Evolutionary conservation across 2,329 filamentous ascomycete genomes (phyloP).

Genomic region (Monosporascus ibericus): DNA sequence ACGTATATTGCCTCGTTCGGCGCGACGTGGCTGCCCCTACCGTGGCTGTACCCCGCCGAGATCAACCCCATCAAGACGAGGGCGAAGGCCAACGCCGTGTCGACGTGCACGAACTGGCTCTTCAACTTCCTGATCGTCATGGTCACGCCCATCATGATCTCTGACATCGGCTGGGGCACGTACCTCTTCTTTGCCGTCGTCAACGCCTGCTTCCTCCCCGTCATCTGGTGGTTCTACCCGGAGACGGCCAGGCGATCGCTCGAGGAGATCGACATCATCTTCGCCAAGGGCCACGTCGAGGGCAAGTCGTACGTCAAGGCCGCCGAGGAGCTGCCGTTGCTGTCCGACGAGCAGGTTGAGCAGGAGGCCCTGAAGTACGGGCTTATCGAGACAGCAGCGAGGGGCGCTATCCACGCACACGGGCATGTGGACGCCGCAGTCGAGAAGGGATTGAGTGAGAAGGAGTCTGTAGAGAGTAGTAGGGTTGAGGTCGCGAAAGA

Average conservation of each 20-base stretch:
- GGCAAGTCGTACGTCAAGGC: conserved; percentile 55
- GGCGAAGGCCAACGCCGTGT: conserved; percentile 44
- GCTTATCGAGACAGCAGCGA: conserved; percentile 23
- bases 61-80: conserved; percentile 45
- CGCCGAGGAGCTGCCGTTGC: conserved; percentile 48
- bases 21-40: conserved; percentile 57
- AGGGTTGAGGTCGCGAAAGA: background rate
- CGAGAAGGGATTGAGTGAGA: background rate
- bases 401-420: conserved; percentile 7
- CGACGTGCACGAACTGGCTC: conserved; percentile 44
- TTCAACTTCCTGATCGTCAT: conserved; percentile 47
- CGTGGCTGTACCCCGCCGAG: conserved; percentile 53
- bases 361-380: conserved; percentile 34
- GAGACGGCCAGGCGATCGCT: conserved; percentile 43
- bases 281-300: conserved; percentile 53
- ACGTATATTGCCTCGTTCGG: conserved; percentile 65
- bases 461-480: background rate
- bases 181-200: conserved; percentile 40
- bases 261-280: conserved; percentile 54
- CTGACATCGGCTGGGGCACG: conserved; percentile 49
- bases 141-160: conserved; percentile 58
- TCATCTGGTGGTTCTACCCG: conserved; percentile 45
- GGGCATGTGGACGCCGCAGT: conserved; percentile 10
- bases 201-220: conserved; percentile 29
- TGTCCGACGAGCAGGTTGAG: conserved; percentile 47